Evolutionary conservation across 495 filamentous ascomycete genomes (phyloP), one percentile per base, ranked within the genome.

Genomic region (Daldinia vernicosa): DNA sequence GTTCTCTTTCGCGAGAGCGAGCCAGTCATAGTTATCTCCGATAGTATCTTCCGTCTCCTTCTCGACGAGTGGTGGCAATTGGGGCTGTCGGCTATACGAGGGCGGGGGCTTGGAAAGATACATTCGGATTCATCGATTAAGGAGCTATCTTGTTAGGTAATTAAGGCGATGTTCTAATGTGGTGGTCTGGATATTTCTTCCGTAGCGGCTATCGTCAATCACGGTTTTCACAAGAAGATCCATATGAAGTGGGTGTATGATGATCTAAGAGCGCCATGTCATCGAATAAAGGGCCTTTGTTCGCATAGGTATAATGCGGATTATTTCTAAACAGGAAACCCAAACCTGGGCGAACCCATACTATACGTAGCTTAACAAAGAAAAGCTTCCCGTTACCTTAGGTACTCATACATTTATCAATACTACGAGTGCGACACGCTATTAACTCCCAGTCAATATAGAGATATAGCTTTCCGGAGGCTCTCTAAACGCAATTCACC

Each of bases 21-120:
- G 69, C 74, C 74, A 76, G 43, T 61, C 56, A 22, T 27, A 11
- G 17, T 37, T 32, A 11, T 56, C 19, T 35, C 12, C 14, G 22
- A 15, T 50, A 27, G 3, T 19, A 22, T 63, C 6, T 22, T 45
- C 12, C 37, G 33, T n/a, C 47, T 26, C 22, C 40, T 37, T 4
- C 19, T 24, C 17, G 17, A 22, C 26, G 12, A 50, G 50, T n/a
- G 12, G 26, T 9, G 24, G 32, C 15, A 57, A 33, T 19, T 53
- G 15, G 30, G 19, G 19, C 26, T 52, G 14, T 28, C 30, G n/a
- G 26, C 32, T 26, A 26, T n/a, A 6, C 3, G 11, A n/a, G 27
- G 26, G 19, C 7, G 15, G 32, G 50, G 45, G 30, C 19, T 35
- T 52, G 30, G 30, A 22, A 1, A 30, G 17, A 51, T n/a, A 19